Percentiles rank a stretch among this genome's conserved stretches.
Conservation (phyloP, 441 rosid genomes). For the Adansonia rubrostipa region DNA sequence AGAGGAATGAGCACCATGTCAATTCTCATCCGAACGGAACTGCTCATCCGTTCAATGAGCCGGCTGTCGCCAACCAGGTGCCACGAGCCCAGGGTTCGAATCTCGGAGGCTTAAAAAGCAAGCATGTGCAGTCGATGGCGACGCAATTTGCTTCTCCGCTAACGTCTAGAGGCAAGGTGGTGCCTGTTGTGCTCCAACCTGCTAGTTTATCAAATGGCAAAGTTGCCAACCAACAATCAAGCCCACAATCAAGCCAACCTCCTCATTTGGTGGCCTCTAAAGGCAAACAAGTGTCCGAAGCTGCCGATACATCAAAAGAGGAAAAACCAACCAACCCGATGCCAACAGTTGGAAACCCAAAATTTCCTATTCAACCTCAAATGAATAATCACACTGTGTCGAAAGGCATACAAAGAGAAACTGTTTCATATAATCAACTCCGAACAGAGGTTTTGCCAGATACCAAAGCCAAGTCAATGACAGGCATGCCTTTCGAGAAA, state of each 20-base stretch:
- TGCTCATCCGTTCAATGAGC: conserved; percentile 1
- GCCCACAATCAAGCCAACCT: conserved; percentile 34
- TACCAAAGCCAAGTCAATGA: conserved; percentile 35
- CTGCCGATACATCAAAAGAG: conserved; percentile 39
- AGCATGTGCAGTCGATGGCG: conserved; percentile 30
- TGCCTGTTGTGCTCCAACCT: conserved; percentile 60
- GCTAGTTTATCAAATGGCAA: conserved; percentile 43
- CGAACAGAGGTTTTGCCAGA: conserved; percentile 29
- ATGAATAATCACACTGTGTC: conserved; percentile 27
- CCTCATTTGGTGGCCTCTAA: conserved; percentile 34
- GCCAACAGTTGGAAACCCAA: conserved; percentile 31
- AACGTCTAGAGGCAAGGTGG: conserved; percentile 44
- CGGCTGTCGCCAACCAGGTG: conserved; percentile 11
- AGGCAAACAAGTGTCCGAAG: conserved; percentile 43
- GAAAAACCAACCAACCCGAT: neutral
- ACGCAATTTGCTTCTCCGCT: conserved; percentile 36
- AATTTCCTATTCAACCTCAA: conserved; percentile 31
- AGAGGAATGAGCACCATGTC: conserved; percentile 30
- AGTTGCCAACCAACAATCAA: conserved; percentile 31
- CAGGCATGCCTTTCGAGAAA: conserved; percentile 62
- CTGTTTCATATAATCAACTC: conserved; percentile 31
- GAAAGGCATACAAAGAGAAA: conserved; percentile 33
- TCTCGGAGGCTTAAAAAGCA: conserved; percentile 41
- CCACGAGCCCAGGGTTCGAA: conserved; percentile 31
- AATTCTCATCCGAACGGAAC: conserved; percentile 36